Conservation (phyloP, 2,329 filamentous ascomycete genomes). For the Ceratocystis smalleyi region DNA sequence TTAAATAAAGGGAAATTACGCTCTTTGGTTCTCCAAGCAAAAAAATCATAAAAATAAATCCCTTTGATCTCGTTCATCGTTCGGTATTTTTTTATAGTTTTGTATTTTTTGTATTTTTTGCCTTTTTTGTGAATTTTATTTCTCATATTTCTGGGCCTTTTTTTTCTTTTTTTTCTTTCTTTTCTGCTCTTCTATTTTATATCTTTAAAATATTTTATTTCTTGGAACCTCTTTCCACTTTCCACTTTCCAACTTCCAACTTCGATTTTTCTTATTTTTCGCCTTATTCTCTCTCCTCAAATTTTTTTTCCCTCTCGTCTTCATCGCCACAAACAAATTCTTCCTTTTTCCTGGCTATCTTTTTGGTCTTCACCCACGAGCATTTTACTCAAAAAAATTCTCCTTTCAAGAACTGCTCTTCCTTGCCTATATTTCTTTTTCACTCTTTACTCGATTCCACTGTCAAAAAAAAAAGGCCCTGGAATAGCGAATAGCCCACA, state of each 20-base stretch:
- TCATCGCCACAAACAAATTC: background rate
- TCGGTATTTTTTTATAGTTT: background rate
- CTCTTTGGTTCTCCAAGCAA: background rate
- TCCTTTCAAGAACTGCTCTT: background rate
- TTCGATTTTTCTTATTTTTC: background rate
- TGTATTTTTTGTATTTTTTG: background rate
- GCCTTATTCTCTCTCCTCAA: background rate
- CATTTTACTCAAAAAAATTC: background rate
- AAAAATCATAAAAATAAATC: background rate
- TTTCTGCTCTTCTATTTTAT: background rate
- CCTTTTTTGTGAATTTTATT: background rate
- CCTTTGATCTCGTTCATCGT: background rate
- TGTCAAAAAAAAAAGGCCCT: background rate
- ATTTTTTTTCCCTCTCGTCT: background rate
- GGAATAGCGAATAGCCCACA: background rate
- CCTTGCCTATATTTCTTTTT: conserved; percentile 1
- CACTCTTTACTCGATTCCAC: background rate
- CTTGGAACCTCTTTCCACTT: background rate
- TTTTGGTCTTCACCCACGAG: background rate
- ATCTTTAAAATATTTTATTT: background rate
- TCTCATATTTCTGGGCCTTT: background rate
- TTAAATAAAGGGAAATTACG: background rate
- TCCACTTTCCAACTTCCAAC: background rate
- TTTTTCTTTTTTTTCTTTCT: background rate
- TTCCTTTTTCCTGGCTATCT: background rate